Evolutionary conservation across 345 rosid species (phyloP).

Genomic region (Gossypium thurberi): DNA sequence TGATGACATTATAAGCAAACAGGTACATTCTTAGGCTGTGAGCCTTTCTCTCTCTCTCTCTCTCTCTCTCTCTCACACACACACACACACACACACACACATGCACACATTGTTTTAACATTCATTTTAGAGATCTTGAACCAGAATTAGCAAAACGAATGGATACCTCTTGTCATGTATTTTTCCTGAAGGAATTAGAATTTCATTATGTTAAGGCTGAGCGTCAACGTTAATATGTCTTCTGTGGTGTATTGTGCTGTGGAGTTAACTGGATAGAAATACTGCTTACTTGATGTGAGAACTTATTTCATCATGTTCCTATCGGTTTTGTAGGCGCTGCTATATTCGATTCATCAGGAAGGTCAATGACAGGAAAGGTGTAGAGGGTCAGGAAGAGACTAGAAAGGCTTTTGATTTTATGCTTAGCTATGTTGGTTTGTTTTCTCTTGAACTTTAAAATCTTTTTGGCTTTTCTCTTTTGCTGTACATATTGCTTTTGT

Average conservation of each 20-base stretch:
- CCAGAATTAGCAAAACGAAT: not conserved
- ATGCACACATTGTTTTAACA: not conserved
- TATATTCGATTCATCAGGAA: slow-evolving; percentile 89
- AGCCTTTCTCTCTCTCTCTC: not conserved
- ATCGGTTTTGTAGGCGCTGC: slow-evolving; percentile 62
- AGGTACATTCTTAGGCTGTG: not conserved
- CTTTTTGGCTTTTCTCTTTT: not conserved
- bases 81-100: no score
- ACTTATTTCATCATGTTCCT: slow-evolving; percentile 10
- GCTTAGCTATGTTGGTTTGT: slow-evolving; percentile 78
- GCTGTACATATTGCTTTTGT: not conserved
- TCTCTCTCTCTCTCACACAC: not conserved
- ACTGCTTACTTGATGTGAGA: not conserved
- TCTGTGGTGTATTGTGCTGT: not conserved
- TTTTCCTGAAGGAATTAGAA: not conserved
- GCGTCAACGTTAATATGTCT: not conserved
- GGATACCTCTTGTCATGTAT: not conserved
- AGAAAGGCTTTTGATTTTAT: slow-evolving; percentile 85
- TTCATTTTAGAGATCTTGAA: not conserved
- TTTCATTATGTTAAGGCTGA: not conserved
- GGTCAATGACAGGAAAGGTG: slow-evolving; percentile 83
- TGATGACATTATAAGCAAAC: not conserved
- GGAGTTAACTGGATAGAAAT: not conserved
- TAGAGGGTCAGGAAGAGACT: slow-evolving; percentile 89
- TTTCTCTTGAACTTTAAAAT: slow-evolving; percentile 15